phyloP scores from a whole-genome alignment of 2,329 filamentous ascomycete species.

The Cladophialophora yegresii region DNA sequence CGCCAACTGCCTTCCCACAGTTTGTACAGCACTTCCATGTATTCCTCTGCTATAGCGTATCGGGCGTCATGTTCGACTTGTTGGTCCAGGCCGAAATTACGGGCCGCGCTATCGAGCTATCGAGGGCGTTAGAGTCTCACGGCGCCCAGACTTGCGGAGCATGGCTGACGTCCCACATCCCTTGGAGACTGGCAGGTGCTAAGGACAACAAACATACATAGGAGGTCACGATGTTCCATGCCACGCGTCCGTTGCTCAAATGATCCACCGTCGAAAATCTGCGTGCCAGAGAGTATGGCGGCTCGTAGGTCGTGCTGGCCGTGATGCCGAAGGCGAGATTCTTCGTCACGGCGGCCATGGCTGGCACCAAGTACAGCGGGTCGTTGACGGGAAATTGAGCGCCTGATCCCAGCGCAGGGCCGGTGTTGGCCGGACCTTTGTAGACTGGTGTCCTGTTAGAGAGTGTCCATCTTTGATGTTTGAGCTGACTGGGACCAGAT shows the following conservation, averaged over 20 bases:
- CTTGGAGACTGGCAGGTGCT: background rate
- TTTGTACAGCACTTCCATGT: slow-evolving; percentile 50
- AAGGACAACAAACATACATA: slow-evolving; percentile 38
- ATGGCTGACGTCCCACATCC: background rate
- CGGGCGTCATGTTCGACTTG: slow-evolving; percentile 54
- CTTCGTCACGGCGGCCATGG: slow-evolving; percentile 52
- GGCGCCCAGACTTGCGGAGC: background rate
- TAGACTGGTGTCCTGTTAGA: slow-evolving; percentile 39
- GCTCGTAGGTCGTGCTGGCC: slow-evolving; percentile 67
- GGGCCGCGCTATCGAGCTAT: slow-evolving; percentile 49
- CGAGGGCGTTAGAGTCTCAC: background rate
- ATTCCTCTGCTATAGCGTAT: slow-evolving; percentile 54
- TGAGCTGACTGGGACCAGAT: background rate
- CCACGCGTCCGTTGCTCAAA: slow-evolving; percentile 61
- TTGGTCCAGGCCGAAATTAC: slow-evolving; percentile 51
- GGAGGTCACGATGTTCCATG: slow-evolving; percentile 56
- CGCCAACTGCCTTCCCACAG: slow-evolving; percentile 58
- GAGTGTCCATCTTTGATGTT: background rate
- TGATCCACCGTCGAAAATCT: slow-evolving; percentile 69
- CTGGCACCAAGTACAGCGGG: slow-evolving; percentile 59
- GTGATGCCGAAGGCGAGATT: slow-evolving; percentile 65
- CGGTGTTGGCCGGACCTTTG: slow-evolving; percentile 45
- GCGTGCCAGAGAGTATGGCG: slow-evolving; percentile 67
- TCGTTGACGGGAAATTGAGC: slow-evolving; percentile 54
- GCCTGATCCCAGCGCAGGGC: slow-evolving; percentile 44